These are phyloP conservation scores for Podaxis mareebaensis DNA, from an alignment of 768 basidiomycete species.

Conservation along the genomic window DNA sequence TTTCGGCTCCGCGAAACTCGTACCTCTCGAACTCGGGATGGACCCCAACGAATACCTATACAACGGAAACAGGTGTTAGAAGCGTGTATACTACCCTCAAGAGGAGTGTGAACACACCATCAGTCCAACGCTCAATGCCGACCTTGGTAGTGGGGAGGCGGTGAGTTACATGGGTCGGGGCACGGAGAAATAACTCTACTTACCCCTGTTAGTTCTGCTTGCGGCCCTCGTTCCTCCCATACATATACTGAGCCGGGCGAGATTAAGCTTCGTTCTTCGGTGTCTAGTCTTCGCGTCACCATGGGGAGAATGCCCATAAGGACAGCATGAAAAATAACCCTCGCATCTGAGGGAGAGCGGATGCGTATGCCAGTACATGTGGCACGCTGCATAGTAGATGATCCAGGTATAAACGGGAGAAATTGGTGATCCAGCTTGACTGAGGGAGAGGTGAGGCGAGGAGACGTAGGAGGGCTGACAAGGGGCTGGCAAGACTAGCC, in stretches of 20 bases:
- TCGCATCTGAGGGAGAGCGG: slow-evolving; percentile 51
- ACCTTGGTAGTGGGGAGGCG: slow-evolving; percentile 41
- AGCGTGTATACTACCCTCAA: not conserved
- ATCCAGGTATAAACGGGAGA: slow-evolving; percentile 12
- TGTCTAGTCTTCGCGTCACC: slow-evolving; percentile 74
- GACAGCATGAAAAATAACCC: slow-evolving; percentile 75
- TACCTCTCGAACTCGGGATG: slow-evolving; percentile 77
- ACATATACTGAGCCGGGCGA: slow-evolving; percentile 78
- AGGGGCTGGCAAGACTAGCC: slow-evolving; percentile 26
- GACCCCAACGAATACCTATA: slow-evolving; percentile 72
- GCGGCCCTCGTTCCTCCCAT: slow-evolving; percentile 81
- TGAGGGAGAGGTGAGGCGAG: slow-evolving; percentile 18
- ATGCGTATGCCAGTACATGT: slow-evolving; percentile 53
- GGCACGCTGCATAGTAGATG: slow-evolving; percentile 45
- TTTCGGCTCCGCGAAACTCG: slow-evolving; percentile 19
- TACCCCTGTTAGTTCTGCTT: slow-evolving; percentile 73
- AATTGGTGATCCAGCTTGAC: slow-evolving; percentile 15
- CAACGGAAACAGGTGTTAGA: slow-evolving; percentile 4
- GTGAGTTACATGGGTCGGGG: slow-evolving; percentile 9
- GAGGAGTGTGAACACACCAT: slow-evolving; percentile 40
- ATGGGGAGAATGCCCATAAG: slow-evolving; percentile 67
- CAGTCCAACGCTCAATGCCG: slow-evolving; percentile 83
- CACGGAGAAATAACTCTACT: slow-evolving; percentile 23
- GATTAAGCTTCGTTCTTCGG: slow-evolving; percentile 72
- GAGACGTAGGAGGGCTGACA: slow-evolving; percentile 23